phyloP scores from a whole-genome alignment of 768 basidiomycete genomes.

The Suillus lakei region DNA sequence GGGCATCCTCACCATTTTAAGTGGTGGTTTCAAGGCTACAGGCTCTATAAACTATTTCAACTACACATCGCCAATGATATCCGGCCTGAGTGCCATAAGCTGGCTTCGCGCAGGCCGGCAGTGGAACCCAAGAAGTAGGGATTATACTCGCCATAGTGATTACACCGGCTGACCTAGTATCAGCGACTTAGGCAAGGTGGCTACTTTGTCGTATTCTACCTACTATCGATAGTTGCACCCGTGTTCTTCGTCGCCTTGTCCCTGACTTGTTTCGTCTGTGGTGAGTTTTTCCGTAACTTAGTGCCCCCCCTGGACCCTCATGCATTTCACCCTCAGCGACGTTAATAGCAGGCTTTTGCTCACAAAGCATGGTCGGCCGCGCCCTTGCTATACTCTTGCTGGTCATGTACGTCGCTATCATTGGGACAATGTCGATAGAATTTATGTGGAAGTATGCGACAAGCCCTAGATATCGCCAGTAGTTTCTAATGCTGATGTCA shows the following conservation, averaged over 20 bases:
- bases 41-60: not conserved
- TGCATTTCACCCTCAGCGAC: too few species aligned
- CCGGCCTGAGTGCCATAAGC: not conserved
- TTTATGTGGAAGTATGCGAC: too few species aligned
- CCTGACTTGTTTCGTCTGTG: not conserved
- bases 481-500: too few species aligned
- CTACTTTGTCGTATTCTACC: not conserved
- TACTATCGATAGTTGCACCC: not conserved
- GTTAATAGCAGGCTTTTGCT: too few species aligned
- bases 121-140: not conserved
- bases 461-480: too few species aligned
- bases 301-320: too few species aligned
- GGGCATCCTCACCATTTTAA: not conserved
- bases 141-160: fast-evolving
- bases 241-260: not conserved
- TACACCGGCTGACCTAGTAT: not conserved
- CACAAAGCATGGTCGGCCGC: too few species aligned
- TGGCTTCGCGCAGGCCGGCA: not conserved
- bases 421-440: too few species aligned
- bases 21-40: not conserved
- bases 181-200: not conserved
- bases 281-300: not conserved
- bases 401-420: too few species aligned
- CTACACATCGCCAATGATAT: not conserved
- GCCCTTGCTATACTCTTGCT: too few species aligned